Evolutionary conservation across 495 filamentous ascomycete species (phyloP).

Genomic region (Letharia columbiana): DNA sequence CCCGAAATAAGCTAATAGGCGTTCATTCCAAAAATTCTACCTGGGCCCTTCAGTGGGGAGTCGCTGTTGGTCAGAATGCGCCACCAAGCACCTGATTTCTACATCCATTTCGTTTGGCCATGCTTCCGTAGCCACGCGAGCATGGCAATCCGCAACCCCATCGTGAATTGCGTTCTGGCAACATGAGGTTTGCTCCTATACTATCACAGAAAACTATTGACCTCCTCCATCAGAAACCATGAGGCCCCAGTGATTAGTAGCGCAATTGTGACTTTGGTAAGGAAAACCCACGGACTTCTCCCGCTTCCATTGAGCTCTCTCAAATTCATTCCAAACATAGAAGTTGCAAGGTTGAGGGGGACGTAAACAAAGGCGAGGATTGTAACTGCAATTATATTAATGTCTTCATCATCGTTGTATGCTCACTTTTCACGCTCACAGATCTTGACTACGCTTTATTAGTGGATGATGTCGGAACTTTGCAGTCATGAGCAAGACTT

Average conservation of each 20-base stretch:
- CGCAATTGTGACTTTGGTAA: constrained; percentile 12
- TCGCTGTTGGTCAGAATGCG: neutral
- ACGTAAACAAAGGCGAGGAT: constrained; percentile 20
- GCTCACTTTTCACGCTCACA: neutral
- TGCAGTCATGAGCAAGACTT: neutral
- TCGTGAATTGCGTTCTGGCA: neutral
- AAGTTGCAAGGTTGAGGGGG: constrained; percentile 16
- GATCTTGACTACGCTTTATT: constrained; percentile 3
- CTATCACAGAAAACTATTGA: neutral
- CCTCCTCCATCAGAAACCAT: neutral
- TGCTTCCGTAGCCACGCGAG: neutral
- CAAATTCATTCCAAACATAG: constrained; percentile 21
- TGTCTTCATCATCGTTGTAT: too few relatives aligned
- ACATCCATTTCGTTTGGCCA: neutral
- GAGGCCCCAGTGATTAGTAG: constrained; percentile 4
- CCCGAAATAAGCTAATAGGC: neutral
- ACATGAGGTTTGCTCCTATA: neutral
- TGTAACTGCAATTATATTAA: constrained; percentile 8
- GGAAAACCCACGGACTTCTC: constrained; percentile 4
- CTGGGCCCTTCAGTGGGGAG: neutral
- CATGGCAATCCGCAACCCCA: neutral
- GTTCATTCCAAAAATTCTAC: neutral
- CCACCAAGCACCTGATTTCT: neutral
- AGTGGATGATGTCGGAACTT: neutral
- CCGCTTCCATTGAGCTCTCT: constrained; percentile 18